Evolutionary conservation across 352 stramenopile genomes (phyloP), one percentile per base, ranked within the genome.

Genomic region (Globisporangium parvum): DNA sequence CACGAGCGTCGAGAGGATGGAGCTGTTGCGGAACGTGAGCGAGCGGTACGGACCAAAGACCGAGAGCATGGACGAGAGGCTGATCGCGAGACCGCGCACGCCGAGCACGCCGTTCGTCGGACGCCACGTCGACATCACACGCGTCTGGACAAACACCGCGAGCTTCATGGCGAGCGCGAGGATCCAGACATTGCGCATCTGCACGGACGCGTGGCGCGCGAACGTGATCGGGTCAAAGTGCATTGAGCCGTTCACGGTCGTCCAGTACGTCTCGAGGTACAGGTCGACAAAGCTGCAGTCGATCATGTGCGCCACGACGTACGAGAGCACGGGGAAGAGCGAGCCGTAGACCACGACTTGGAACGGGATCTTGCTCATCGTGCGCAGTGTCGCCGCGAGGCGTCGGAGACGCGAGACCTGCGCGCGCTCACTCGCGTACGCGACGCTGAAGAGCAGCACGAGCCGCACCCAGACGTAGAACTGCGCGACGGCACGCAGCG

Each of bases 311-410:
- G 73, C 75, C 0, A 62, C 2, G 0, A 71, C 62, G 39, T 87
- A 87, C 3, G 47, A 40, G 17, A 61, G 10, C 2, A 83, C 53
- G 6, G 76, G 73, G 28, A 87, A 59, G 20, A 66, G 62, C 14
- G 66, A 83, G 2, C 65, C 59, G 44, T 88, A 87, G 12, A 87
- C 63, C 28, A 85, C 62, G 0, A 77, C 66, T 47, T 87, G 68
- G 28, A 78, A 76, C 20, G 74, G 77, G 26, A 87, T 75, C 26
- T 61, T 68, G 9, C 75, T 33, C 47, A 77, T 24, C 12, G 69
- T 74, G 10, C 31, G 42, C 18, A 61, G 2, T 3, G 61, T 47
- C 0, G 14, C 20, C 14, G 39, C 31, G 28, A 33, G 28, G 28
- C 26, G 28, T 15, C 35, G n/a, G 23, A 11, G 41, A 51, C 6